Conservation (phyloP, 805 yeast genomes). For the Wickerhamomyces bovis region DNA sequence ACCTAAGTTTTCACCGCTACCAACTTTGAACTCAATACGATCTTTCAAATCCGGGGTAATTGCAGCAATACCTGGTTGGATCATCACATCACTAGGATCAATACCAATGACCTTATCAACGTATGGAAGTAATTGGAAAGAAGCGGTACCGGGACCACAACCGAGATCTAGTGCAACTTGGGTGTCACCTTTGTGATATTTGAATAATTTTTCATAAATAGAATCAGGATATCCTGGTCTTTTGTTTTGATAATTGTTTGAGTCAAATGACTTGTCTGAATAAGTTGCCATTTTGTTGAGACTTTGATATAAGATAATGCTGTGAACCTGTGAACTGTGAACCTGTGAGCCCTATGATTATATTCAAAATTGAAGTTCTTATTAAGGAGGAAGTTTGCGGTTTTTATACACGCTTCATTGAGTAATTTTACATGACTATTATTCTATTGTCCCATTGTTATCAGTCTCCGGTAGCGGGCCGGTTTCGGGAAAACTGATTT, state of each 20-base stretch:
- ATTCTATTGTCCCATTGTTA: background rate
- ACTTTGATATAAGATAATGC: too few relatives aligned
- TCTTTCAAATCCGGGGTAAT: constrained; percentile 13
- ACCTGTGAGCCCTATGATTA: too few relatives aligned
- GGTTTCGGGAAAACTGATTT: background rate
- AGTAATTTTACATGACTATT: background rate
- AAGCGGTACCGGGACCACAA: constrained; percentile 67
- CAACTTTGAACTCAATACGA: constrained; percentile 17
- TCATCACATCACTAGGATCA: constrained; percentile 53
- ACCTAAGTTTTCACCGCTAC: constrained; percentile 24
- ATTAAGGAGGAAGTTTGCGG: background rate
- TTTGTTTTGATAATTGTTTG: constrained; percentile 43
- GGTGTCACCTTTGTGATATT: constrained; percentile 33
- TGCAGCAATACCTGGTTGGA: constrained; percentile 31
- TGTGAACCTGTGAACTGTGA: too few relatives aligned
- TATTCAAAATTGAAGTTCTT: too few relatives aligned
- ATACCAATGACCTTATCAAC: constrained; percentile 47
- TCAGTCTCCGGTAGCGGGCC: background rate
- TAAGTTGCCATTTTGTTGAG: constrained; percentile 44
- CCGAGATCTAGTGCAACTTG: constrained; percentile 53
- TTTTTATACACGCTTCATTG: background rate
- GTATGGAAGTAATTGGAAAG: constrained; percentile 38
- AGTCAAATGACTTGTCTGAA: constrained; percentile 42
- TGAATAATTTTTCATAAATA: constrained; percentile 36
- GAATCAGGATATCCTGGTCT: constrained; percentile 59